Conservation (phyloP, 2,329 filamentous ascomycete species). For the Paecilomyces variotii region DNA sequence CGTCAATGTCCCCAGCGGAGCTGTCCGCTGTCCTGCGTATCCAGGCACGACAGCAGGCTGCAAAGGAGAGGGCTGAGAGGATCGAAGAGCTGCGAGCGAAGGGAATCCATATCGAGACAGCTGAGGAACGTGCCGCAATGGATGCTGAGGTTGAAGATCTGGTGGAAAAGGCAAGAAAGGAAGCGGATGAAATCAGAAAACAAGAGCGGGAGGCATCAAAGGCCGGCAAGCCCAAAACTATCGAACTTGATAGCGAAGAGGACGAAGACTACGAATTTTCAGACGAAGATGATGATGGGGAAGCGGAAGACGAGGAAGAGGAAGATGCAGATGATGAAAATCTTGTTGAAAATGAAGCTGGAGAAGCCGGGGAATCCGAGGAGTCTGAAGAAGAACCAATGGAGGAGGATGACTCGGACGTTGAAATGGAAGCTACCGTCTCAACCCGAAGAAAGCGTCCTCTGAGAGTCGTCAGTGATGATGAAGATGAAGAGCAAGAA, state of each 20-base stretch:
- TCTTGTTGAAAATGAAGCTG: constrained; percentile 22
- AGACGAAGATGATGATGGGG: constrained; percentile 25
- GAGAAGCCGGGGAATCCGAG: constrained; percentile 39
- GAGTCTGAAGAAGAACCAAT: constrained; percentile 24
- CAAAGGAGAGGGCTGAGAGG: constrained; percentile 65
- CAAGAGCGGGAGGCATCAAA: constrained; percentile 63
- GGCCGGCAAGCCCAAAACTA: constrained; percentile 47
- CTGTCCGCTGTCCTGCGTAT: constrained; percentile 61
- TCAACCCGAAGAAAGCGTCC: constrained; percentile 45
- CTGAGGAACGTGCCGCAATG: constrained; percentile 77
- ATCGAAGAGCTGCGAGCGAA: constrained; percentile 69
- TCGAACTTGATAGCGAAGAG: constrained; percentile 47
- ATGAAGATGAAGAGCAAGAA: constrained; percentile 50
- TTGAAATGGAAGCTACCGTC: constrained; percentile 37
- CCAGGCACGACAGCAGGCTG: constrained; percentile 72
- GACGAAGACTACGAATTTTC: constrained; percentile 30
- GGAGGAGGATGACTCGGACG: constrained; percentile 18
- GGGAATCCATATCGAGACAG: constrained; percentile 73
- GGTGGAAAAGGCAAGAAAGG: constrained; percentile 71
- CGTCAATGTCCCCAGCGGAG: constrained; percentile 59
- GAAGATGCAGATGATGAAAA: constrained; percentile 14
- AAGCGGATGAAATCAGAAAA: constrained; percentile 71
- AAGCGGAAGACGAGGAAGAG: constrained; percentile 13
- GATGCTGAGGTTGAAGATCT: constrained; percentile 80
- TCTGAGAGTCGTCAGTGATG: constrained; percentile 57